These are phyloP conservation scores for Fusarium verticillioides DNA, from an alignment of 2,329 filamentous ascomycete genomes.

Conservation along the genomic window DNA sequence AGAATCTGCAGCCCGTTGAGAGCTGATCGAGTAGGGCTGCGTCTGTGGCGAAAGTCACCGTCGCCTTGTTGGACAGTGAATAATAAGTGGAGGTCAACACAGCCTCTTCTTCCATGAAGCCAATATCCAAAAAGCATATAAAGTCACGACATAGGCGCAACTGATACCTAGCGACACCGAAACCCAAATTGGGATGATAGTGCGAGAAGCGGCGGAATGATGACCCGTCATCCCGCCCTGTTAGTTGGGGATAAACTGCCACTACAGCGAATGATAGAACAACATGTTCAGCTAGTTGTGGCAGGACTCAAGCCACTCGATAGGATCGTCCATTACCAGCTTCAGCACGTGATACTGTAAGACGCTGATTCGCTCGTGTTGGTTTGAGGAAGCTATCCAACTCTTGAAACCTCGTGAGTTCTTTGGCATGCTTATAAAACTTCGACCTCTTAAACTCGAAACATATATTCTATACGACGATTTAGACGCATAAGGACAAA, in stretches of 20 bases:
- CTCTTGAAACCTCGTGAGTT: conserved; percentile 6
- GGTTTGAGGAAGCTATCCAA: background rate
- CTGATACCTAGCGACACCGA: background rate
- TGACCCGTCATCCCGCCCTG: conserved; percentile 41
- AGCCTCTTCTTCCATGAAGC: background rate
- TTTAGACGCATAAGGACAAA: background rate
- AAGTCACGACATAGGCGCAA: background rate
- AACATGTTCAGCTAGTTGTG: conserved; percentile 17
- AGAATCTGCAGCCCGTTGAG: background rate
- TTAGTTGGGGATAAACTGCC: conserved; percentile 28
- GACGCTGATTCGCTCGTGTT: conserved; percentile 35
- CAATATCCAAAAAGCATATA: background rate
- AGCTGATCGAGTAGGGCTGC: background rate
- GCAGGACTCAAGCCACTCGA: conserved; percentile 24
- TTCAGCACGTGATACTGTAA: conserved; percentile 37
- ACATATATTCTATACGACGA: background rate
- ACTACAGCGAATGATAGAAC: conserved; percentile 25
- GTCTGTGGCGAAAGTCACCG: background rate
- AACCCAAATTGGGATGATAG: conserved; percentile 29
- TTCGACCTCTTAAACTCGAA: background rate
- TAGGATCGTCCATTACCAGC: conserved; percentile 20
- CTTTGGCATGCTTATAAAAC: background rate
- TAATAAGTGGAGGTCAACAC: background rate
- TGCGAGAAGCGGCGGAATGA: conserved; percentile 46
- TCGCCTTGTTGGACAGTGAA: background rate